Percentiles rank a stretch among this genome's conserved stretches.
Evolutionary conservation across 768 basidiomycete genomes (phyloP).

Genomic region (Porpolomopsis calyptriformis): DNA sequence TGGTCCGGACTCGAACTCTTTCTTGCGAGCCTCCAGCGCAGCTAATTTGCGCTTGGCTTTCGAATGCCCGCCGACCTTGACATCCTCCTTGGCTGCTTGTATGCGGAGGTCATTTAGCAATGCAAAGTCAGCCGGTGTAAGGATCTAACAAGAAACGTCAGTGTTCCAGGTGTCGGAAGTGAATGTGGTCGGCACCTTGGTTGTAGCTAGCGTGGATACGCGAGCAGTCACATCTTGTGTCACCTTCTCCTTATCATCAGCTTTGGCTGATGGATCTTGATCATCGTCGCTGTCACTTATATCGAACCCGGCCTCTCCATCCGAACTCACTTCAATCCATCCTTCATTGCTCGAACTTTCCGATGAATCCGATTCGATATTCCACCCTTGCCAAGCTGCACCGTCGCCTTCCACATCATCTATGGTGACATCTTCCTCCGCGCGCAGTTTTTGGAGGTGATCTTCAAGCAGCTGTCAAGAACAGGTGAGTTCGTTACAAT

Average conservation of each 20-base stretch:
- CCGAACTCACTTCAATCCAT: slow-evolving; percentile 74
- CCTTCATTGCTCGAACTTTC: slow-evolving; percentile 49
- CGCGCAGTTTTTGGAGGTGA: slow-evolving; percentile 62
- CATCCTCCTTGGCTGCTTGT: slow-evolving; percentile 61
- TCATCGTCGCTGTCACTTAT: slow-evolving; percentile 84
- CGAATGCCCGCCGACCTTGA: slow-evolving; percentile 58
- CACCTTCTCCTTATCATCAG: slow-evolving; percentile 12
- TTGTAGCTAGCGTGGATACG: slow-evolving; percentile 63
- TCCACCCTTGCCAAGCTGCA: slow-evolving; percentile 82
- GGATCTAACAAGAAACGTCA: slow-evolving; percentile 47
- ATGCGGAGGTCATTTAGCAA: slow-evolving; percentile 81
- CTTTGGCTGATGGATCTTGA: slow-evolving; percentile 39
- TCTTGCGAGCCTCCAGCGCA: slow-evolving; percentile 62
- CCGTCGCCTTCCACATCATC: slow-evolving; percentile 50
- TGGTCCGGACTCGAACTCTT: slow-evolving; percentile 37
- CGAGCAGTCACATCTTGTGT: slow-evolving; percentile 24
- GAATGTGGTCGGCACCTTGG: slow-evolving; percentile 44
- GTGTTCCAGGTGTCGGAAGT: background rate
- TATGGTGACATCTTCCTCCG: slow-evolving; percentile 41
- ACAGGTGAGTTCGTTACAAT: background rate
- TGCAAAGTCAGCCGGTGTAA: slow-evolving; percentile 95
- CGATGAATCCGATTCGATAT: slow-evolving; percentile 62
- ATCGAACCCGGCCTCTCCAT: slow-evolving; percentile 52
- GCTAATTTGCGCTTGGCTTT: slow-evolving; percentile 86
- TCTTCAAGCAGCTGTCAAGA: slow-evolving; percentile 69